Percentiles rank a stretch among this genome's conserved stretches.
Conservation (phyloP, 768 basidiomycete genomes). For the Leucosporidium scottii region DNA sequence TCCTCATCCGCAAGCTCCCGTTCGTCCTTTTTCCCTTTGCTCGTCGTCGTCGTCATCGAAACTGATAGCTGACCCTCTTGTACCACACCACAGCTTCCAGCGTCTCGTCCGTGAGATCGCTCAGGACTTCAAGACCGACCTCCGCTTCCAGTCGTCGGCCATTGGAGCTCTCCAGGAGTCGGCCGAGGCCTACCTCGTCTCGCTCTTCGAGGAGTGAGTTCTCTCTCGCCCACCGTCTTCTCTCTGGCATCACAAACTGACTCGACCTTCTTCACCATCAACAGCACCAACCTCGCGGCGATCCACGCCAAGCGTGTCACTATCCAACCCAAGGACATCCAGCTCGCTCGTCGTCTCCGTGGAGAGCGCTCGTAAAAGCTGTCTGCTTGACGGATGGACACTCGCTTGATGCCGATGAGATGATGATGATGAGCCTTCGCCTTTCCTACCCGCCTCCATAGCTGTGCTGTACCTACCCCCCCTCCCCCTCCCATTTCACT, state of each 20-base stretch:
- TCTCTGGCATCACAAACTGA: too few species aligned
- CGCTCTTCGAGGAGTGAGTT: slow-evolving; percentile 55
- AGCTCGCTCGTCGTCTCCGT: neutral
- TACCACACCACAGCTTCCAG: slow-evolving; percentile 45
- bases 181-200: slow-evolving; percentile 61
- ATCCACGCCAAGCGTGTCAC: slow-evolving; percentile 38
- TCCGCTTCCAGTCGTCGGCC: slow-evolving; percentile 67
- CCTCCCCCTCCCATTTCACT: too few species aligned
- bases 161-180: slow-evolving; percentile 64
- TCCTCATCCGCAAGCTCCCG: slow-evolving; percentile 50
- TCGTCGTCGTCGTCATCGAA: neutral
- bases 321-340: slow-evolving; percentile 18
- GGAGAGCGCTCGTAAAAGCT: neutral
- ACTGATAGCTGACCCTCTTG: neutral
- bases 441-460: too few species aligned
- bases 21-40: slow-evolving; percentile 5
- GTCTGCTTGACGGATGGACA: too few species aligned
- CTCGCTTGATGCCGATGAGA: too few species aligned
- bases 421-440: too few species aligned
- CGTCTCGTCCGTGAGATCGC: slow-evolving; percentile 52
- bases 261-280: too few species aligned
- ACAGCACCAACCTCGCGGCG: slow-evolving; percentile 22
- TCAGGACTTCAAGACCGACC: slow-evolving; percentile 60
- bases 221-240: slow-evolving; percentile 48
- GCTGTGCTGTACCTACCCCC: too few species aligned